Conservation (phyloP, 805 yeast genomes). For the Jamesozyma piceae region DNA sequence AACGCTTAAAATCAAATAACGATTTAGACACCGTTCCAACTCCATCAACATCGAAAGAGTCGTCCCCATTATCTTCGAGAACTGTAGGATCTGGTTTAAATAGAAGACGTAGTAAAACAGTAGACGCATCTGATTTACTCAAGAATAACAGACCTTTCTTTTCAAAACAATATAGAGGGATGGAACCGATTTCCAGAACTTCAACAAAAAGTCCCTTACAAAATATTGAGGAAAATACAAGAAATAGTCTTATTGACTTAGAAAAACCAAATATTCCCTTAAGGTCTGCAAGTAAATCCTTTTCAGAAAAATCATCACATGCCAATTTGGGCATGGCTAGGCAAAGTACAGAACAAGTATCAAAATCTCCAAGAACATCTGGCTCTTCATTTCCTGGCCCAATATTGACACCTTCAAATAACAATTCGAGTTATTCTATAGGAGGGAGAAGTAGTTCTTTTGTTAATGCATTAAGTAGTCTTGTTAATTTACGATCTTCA, state of each 20-base stretch:
- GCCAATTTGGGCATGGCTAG: background rate
- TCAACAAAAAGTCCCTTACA: background rate
- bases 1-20: slow-evolving; percentile 1
- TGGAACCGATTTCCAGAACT: background rate
- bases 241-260: background rate
- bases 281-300: slow-evolving; percentile 6
- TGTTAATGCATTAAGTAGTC: slow-evolving; percentile 32
- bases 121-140: slow-evolving; percentile 20
- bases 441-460: slow-evolving; percentile 29
- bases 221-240: background rate
- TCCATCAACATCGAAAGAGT: background rate
- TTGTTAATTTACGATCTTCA: slow-evolving; percentile 29
- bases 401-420: background rate
- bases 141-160: slow-evolving; percentile 1
- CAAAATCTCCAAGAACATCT: background rate
- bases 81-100: background rate
- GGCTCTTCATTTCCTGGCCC: background rate
- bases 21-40: background rate
- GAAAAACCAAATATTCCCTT: background rate
- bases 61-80: background rate
- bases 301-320: background rate
- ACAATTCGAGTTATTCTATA: background rate
- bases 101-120: slow-evolving; percentile 28
- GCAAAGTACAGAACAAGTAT: background rate
- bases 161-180: background rate